Evolutionary conservation across 352 stramenopile species (phyloP).

Genomic region (Paralagenidium karlingii): DNA sequence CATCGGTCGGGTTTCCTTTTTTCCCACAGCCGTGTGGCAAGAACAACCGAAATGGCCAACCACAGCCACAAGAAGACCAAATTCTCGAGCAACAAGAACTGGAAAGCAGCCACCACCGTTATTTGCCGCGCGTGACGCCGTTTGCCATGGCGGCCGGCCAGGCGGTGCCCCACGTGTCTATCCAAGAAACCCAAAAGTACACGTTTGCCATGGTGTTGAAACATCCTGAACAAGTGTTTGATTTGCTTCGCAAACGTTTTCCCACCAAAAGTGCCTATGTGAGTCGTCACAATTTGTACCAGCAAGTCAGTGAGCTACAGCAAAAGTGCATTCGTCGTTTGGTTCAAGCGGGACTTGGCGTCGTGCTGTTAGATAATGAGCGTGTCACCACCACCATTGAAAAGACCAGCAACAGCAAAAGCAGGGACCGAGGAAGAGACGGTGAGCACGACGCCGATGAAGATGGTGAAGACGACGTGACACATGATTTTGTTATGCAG

Average conservation of each 20-base stretch:
- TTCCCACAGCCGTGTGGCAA: too few species aligned
- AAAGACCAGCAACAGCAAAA: constrained; percentile 17
- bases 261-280: constrained; percentile 51
- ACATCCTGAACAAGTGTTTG: constrained; percentile 67
- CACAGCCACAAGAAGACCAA: too few species aligned
- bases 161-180: constrained; percentile 68
- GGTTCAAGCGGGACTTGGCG: constrained; percentile 62
- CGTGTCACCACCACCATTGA: constrained; percentile 15
- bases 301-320: constrained; percentile 59
- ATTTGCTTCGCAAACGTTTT: constrained; percentile 36
- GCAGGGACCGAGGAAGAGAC: too few species aligned
- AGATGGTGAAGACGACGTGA: too few species aligned
- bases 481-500: too few species aligned
- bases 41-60: too few species aligned
- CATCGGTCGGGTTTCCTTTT: too few species aligned
- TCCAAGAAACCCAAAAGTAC: constrained; percentile 82
- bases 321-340: constrained; percentile 71
- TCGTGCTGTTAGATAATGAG: constrained; percentile 64
- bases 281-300: constrained; percentile 50
- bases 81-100: too few species aligned
- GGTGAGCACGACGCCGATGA: too few species aligned
- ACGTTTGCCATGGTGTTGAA: constrained; percentile 80
- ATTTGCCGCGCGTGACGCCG: too few species aligned
- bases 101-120: too few species aligned
- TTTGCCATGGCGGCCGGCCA: too few species aligned